Conservation (phyloP, 805 yeast genomes). For the Saccharomycopsis capsularis region DNA sequence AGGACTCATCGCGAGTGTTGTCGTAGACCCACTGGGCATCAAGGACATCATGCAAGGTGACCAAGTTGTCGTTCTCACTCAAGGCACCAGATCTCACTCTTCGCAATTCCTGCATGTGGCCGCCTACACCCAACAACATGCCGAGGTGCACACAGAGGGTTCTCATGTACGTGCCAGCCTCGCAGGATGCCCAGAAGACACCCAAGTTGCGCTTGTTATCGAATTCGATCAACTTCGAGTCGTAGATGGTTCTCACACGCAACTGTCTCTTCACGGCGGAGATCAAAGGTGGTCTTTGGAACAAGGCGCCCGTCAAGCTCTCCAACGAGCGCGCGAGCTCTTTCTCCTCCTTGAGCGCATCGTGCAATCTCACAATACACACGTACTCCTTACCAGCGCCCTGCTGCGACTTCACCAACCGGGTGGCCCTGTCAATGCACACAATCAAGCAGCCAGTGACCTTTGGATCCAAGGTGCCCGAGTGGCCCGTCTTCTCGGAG, state of each 20-base stretch:
- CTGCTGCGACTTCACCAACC: constrained; percentile 97
- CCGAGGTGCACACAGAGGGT: constrained; percentile 98
- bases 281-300: constrained; percentile 98
- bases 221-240: constrained; percentile 90
- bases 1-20: constrained; percentile 94
- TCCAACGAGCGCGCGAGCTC: constrained; percentile 83
- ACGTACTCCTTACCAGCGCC: constrained; percentile 99
- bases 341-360: constrained; percentile 82
- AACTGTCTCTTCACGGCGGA: constrained; percentile 99
- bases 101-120: constrained; percentile 99
- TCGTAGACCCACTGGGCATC: constrained; percentile 99
- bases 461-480: constrained; percentile 97
- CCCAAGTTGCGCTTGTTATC: constrained; percentile 95
- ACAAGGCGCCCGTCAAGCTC: constrained; percentile 95
- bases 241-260: constrained; percentile 96
- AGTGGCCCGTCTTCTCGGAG: constrained; percentile 96
- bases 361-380: constrained; percentile 93
- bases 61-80: constrained; percentile 83
- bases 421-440: constrained; percentile 96
- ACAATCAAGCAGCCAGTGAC: constrained; percentile 98
- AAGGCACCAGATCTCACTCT: constrained; percentile 98
- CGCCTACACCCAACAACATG: constrained; percentile 97
- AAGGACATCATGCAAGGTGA: constrained; percentile 92
- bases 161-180: constrained; percentile 99
- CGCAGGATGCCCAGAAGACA: constrained; percentile 99